Percentiles rank a stretch among this genome's conserved stretches.
phyloP scores from a whole-genome alignment of 2,329 filamentous ascomycete genomes.

The Daldinia sp. region DNA sequence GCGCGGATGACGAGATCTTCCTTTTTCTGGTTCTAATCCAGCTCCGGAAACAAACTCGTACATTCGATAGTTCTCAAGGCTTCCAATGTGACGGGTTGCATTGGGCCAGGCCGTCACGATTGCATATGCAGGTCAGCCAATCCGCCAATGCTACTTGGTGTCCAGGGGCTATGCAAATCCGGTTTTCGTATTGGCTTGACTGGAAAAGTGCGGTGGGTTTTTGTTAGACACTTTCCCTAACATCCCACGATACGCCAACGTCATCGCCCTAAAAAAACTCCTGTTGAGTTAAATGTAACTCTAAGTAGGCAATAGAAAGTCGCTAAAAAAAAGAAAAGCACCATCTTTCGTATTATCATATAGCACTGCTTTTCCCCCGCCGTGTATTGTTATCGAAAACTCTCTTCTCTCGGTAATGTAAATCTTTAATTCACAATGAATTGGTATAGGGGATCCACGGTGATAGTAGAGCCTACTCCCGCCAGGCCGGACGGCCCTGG shows the following conservation, averaged over 20 bases:
- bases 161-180: slow-evolving; percentile 46
- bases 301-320: slow-evolving; percentile 37
- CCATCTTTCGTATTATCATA: slow-evolving; percentile 34
- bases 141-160: slow-evolving; percentile 33
- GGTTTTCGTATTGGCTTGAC: slow-evolving; percentile 50
- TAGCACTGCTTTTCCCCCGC: slow-evolving; percentile 27
- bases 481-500: slow-evolving; percentile 45
- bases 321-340: slow-evolving; percentile 35
- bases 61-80: slow-evolving; percentile 19
- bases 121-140: slow-evolving; percentile 44
- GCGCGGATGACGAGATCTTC: not conserved
- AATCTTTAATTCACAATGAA: slow-evolving; percentile 44
- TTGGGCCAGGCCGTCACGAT: slow-evolving; percentile 32
- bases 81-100: slow-evolving; percentile 38
- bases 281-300: slow-evolving; percentile 30
- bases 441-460: slow-evolving; percentile 45
- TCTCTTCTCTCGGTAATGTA: slow-evolving; percentile 24
- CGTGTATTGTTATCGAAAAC: slow-evolving; percentile 11
- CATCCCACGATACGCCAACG: slow-evolving; percentile 43
- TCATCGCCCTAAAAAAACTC: slow-evolving; percentile 37
- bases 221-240: slow-evolving; percentile 14
- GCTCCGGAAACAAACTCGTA: not conserved
- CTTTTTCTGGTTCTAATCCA: slow-evolving; percentile 2
- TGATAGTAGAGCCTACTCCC: slow-evolving; percentile 34
- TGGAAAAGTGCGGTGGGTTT: slow-evolving; percentile 35